Base-by-base conservation (phyloP, 176 grass and related monocot genomes). In the Hyparrhenia diplandra region DNA sequence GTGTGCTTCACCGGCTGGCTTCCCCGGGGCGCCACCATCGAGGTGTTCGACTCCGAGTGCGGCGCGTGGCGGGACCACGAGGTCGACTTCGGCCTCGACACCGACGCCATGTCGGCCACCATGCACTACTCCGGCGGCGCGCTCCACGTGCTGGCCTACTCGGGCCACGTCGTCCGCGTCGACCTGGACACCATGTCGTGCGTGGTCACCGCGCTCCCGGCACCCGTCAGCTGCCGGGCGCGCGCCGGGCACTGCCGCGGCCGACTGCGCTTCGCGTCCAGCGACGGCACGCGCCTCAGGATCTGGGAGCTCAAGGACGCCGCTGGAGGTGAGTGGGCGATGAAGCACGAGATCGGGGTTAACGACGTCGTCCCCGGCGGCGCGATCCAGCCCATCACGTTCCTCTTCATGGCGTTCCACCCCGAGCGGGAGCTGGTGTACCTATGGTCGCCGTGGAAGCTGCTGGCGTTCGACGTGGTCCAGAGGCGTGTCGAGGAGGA, bases 381-480 rank as follows among this genome's bases (percentile, higher is more conserved):
- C 17, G 45, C 43, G 34, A 25, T 41, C 18, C 69, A 74, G 39
- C 27, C 64, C 40, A 75, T 80, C 20, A 74, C 82, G 1, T 89
- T 89, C 82, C 9, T 89, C 82, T 86, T 98, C 32, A 66, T 98
- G 88, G 90, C 88, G 70, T 90, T 98, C 59, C 90, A 98, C 76
- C 96, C 92, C 27, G 92, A 95, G 51, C 84, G 83, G 72, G 92
- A 95, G 61, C 37, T 95, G 55, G 84, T 93, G 43, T 95, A 98
- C 89, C 64, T 98, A 42, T 93, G 90, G 88, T 61, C 85, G 59
- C 88, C 75, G 11, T 83, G 86, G 63, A 95, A 84, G 78, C 73
- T 98, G 11, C 49, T 95, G 5, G 79, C 78, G 32, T 98, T 86
- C 86, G 78, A 95, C 84, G 27, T 89, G 40, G 80, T 69, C n/a